Evolutionary conservation across 495 filamentous ascomycete species (phyloP), one percentile per base, ranked within the genome.

Genomic region (Terfezia boudieri): DNA sequence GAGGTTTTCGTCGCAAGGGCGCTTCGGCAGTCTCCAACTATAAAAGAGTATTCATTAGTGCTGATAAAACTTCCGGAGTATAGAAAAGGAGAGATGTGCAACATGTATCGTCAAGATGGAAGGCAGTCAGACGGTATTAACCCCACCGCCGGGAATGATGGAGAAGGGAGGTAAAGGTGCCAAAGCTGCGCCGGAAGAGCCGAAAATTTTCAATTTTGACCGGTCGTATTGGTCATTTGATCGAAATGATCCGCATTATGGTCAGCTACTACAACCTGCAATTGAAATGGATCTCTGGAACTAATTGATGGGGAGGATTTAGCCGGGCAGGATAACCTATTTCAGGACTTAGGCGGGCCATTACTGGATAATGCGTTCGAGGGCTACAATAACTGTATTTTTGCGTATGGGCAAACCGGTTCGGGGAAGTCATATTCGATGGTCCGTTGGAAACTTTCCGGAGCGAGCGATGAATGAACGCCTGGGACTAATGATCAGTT

Each of bases 321-420:
- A 65, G 63, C 90, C 51, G 86, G 87, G 32, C 90, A 99, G 67
- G 80, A 88, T 36, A 76, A 87, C 62, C 72, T 99, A 8, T 90
- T 92, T 64, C 71, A 77, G 35, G 90, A 99, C 65, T 70, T 99
- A 56, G 90, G 90, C 54, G 76, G 76, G 61, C 90, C 90, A 53
- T 74, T 99, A 53, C 76, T 99, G 61, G 89, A 99, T 71, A 96
- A 96, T 77, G 92, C 92, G 35, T 96, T 99, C 62, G 81, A 87
- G 62, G 92, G 92, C 32, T 99, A 95, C 71, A 99, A 99, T 72
- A 96, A 96, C 68, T 99, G 92, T 74, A 99, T 99, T 64, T 99
- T 99, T 70, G 92, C 92, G 4, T 99, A 99, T 65, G 92, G 92
- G 43, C 92, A 99, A 70, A 99, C 92, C 9, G 92, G 92, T 58